These are phyloP conservation scores for Boeremia exigua DNA, from an alignment of 2,329 filamentous ascomycete species.

Conservation along the genomic window DNA sequence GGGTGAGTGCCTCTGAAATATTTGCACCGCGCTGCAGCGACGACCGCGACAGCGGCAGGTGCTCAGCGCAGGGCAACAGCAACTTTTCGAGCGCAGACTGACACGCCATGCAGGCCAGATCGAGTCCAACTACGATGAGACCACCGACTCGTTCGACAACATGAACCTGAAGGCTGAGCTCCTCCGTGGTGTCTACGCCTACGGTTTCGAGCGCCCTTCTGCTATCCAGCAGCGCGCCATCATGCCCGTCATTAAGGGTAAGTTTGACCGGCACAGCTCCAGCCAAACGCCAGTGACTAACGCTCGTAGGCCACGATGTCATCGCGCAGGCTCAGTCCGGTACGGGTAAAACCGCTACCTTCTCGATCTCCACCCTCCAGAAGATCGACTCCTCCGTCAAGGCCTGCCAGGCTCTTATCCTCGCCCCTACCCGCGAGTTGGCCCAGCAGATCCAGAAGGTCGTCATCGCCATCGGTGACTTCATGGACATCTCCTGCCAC, in stretches of 20 bases:
- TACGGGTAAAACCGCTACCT: conserved; percentile 99
- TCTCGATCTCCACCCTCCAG: conserved; percentile 98
- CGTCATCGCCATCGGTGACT: conserved; percentile 97
- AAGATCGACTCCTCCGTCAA: conserved; percentile 96
- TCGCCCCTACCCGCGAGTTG: conserved; percentile 96
- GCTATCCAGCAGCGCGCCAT: conserved; percentile 99
- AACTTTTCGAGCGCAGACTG: conserved; percentile 10
- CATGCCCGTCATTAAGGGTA: conserved; percentile 99
- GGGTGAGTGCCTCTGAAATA: conserved; percentile 66
- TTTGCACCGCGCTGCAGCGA: conserved; percentile 10
- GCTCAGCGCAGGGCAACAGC: conserved; percentile 9
- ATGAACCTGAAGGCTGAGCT: conserved; percentile 98
- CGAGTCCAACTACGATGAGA: conserved; percentile 99
- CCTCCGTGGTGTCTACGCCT: conserved; percentile 98
- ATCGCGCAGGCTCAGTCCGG: conserved; percentile 99
- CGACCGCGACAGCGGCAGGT: neutral
- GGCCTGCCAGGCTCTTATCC: conserved; percentile 96
- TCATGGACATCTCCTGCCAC: conserved; percentile 99
- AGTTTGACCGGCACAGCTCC: conserved; percentile 42
- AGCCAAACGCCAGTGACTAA: conserved; percentile 30
- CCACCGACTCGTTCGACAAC: conserved; percentile 97
- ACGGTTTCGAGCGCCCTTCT: conserved; percentile 99
- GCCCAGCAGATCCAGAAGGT: conserved; percentile 99
- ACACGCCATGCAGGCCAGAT: conserved; percentile 76
- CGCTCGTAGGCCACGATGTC: conserved; percentile 79